Base-by-base conservation (phyloP, 768 basidiomycete species). In the Lentinula edodes region DNA sequence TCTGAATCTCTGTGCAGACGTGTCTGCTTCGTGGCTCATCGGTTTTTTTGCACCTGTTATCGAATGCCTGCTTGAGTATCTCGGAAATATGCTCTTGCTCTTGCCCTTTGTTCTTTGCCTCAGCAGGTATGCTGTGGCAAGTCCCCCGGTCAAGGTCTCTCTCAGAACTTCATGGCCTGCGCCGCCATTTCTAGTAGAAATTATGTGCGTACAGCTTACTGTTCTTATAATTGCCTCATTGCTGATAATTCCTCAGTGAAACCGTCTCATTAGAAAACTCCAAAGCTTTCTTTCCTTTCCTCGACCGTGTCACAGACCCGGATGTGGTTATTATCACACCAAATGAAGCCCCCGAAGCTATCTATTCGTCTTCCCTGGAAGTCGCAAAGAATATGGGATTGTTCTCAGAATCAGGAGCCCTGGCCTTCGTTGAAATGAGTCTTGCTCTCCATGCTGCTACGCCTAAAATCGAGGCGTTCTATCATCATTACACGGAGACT, bases 391-490 rank as follows among this genome's bases (percentile, higher is more conserved):
- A 77, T 1, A 72, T 76, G 46, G 82, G 82, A 0, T 74, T 82
- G 41, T 70, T 91, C 3, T 71, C 77, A 1, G 78, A 80, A 28
- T 75, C 80, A 0, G 83, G 81, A 3, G 73, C 81, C 0, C 66
- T 85, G 13, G 80, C 82, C 32, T 77, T 83, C 1, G 82, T 93
- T 12, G 80, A 92, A 64, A 81, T 89, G 72, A 84, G 85, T 51
- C 79, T 98, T 28, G 89, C 86, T 0, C 77, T 95, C 58, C 92
- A 95, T 65, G 83, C 88, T 2, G 81, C 88, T 6, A 85, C 85
- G 0, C 93, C 95, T 0, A 88, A 86, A 67, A 81, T 98, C 32
- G 87, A 93, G 62, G 94, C 95, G 0, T 90, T 88, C 68, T 93
- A 89, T 69, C 82, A 88, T 56, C 85, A 86, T 69, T 95, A 93